phyloP scores from a whole-genome alignment of 371 early-diverging fungal species.

The Fennellomyces sp. region DNA sequence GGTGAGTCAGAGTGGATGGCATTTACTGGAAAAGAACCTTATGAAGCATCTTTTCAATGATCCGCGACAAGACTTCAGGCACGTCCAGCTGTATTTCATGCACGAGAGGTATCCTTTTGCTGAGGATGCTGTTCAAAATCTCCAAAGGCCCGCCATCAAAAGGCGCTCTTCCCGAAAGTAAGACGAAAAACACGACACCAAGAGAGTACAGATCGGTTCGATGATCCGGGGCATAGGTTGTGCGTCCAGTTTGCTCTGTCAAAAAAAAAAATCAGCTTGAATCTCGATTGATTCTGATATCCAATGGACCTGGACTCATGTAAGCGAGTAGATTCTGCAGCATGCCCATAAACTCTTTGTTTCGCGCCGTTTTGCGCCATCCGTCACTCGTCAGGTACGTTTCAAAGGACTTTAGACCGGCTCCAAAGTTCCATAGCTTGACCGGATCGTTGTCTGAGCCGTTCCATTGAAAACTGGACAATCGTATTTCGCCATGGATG shows the following conservation, averaged over 20 bases:
- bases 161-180: slow-evolving; percentile 55
- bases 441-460: slow-evolving; percentile 32
- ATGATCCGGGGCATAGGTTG: slow-evolving; percentile 57
- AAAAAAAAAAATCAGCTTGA: too few relatives aligned
- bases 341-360: slow-evolving; percentile 26
- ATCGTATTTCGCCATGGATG: slow-evolving; percentile 46
- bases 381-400: slow-evolving; percentile 43
- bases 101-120: slow-evolving; percentile 49
- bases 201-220: slow-evolving; percentile 61
- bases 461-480: slow-evolving; percentile 44
- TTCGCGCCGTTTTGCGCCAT: slow-evolving; percentile 43
- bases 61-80: slow-evolving; percentile 48
- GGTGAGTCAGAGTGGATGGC: too few relatives aligned
- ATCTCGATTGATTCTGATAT: too few relatives aligned
- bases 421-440: slow-evolving; percentile 46
- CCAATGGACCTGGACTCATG: slow-evolving; percentile 47
- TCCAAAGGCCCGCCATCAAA: slow-evolving; percentile 59
- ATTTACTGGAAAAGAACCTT: background rate
- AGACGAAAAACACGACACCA: slow-evolving; percentile 54
- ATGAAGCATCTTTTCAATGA: slow-evolving; percentile 53
- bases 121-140: slow-evolving; percentile 55
- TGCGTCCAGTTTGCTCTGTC: slow-evolving; percentile 65
- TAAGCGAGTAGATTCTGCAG: slow-evolving; percentile 23
- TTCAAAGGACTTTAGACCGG: slow-evolving; percentile 36
- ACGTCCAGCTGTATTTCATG: slow-evolving; percentile 52